These are phyloP conservation scores for Coriaria nepalensis DNA, from an alignment of 306 rosid genomes.

Conservation along the genomic window DNA sequence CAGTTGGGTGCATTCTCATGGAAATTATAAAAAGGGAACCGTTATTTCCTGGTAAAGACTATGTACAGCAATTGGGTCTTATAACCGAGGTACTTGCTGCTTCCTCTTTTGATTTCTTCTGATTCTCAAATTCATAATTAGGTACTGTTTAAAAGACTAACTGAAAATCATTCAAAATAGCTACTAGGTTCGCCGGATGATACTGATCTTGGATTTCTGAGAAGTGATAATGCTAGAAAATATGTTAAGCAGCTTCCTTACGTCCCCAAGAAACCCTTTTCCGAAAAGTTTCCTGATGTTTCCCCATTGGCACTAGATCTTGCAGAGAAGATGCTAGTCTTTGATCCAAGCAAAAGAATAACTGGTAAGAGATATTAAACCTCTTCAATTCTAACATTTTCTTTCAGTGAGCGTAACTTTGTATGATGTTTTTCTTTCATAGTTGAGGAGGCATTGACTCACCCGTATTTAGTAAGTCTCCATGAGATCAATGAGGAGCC, in stretches of 20 bases:
- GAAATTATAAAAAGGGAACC: constrained; percentile 56
- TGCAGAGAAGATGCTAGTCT: constrained; percentile 82
- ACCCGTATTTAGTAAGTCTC: constrained; percentile 74
- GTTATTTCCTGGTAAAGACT: constrained; percentile 58
- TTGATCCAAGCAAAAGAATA: constrained; percentile 84
- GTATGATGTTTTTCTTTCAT: constrained; percentile 9
- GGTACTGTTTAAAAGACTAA: no score
- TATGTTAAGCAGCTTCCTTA: constrained; percentile 81
- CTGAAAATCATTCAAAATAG: constrained; percentile 19
- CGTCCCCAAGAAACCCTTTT: constrained; percentile 59
- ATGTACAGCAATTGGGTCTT: constrained; percentile 52
- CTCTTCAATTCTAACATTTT: no score
- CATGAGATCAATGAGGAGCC: constrained; percentile 99
- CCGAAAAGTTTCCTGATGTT: constrained; percentile 42
- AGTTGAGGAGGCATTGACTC: constrained; percentile 91
- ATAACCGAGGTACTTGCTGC: constrained; percentile 40
- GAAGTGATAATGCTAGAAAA: constrained; percentile 90
- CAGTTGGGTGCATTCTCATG: constrained; percentile 65
- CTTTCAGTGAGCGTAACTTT: constrained; percentile 8
- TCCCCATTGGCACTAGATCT: constrained; percentile 76
- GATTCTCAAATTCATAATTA: neutral
- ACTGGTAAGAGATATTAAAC: constrained; percentile 31
- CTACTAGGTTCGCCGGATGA: constrained; percentile 83
- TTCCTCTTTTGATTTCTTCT: constrained; percentile 3
- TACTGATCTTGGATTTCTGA: constrained; percentile 75